phyloP scores from a whole-genome alignment of 2,329 filamentous ascomycete genomes.

The Cercospora janseana region DNA sequence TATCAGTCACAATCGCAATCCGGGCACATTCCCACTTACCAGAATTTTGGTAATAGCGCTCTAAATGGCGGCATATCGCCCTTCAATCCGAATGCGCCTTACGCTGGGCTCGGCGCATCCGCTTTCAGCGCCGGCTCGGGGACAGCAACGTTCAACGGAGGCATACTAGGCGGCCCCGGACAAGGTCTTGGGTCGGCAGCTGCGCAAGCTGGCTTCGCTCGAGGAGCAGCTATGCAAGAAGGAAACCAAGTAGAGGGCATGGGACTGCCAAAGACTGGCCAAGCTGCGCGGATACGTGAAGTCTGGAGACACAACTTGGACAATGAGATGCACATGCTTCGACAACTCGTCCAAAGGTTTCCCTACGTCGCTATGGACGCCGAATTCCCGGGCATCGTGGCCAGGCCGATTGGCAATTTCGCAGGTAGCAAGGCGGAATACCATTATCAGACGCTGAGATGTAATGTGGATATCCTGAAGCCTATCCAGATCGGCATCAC shows the following conservation, averaged over 20 bases:
- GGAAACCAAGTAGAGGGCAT: slow-evolving; percentile 32
- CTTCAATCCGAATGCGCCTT: slow-evolving; percentile 35
- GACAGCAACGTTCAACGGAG: slow-evolving; percentile 34
- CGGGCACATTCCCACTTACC: slow-evolving; percentile 38
- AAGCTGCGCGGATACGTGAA: slow-evolving; percentile 82
- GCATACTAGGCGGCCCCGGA: slow-evolving; percentile 35
- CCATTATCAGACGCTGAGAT: slow-evolving; percentile 95
- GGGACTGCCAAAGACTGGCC: slow-evolving; percentile 53
- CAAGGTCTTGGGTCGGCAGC: slow-evolving; percentile 83
- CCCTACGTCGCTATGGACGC: slow-evolving; percentile 99
- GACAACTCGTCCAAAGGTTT: slow-evolving; percentile 83
- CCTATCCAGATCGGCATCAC: slow-evolving; percentile 97
- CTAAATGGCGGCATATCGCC: slow-evolving; percentile 42
- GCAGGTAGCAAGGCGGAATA: slow-evolving; percentile 88
- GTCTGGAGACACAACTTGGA: slow-evolving; percentile 92
- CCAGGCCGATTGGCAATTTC: slow-evolving; percentile 91
- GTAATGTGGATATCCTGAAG: slow-evolving; percentile 95
- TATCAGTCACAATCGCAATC: slow-evolving; percentile 35
- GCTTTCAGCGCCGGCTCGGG: slow-evolving; percentile 35
- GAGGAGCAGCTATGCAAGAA: slow-evolving; percentile 61
- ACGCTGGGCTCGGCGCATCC: slow-evolving; percentile 30
- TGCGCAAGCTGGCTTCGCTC: slow-evolving; percentile 81
- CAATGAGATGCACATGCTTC: slow-evolving; percentile 82
- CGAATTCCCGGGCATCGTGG: slow-evolving; percentile 96
- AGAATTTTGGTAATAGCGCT: slow-evolving; percentile 37